Evolutionary conservation across 257 asterid genomes (phyloP).

Genomic region (Plantago major): DNA sequence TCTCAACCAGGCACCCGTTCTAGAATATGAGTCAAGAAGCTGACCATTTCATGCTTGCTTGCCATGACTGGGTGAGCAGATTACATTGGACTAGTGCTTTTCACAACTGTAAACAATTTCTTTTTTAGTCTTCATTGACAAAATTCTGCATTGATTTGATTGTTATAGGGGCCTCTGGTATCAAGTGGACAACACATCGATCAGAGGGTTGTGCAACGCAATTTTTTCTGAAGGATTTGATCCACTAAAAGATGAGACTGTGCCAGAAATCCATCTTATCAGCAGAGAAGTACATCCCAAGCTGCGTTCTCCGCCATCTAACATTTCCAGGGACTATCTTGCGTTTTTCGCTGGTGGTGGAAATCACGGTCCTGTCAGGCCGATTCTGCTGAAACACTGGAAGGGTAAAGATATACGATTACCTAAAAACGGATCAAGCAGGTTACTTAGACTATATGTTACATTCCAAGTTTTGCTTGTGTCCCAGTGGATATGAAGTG

Average conservation of each 20-base stretch:
- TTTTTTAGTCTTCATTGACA: neutral
- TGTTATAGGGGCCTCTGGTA: slow-evolving; percentile 60
- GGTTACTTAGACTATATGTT: slow-evolving; percentile 44
- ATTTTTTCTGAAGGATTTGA: slow-evolving; percentile 85
- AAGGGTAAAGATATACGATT: slow-evolving; percentile 58
- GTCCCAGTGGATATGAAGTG: slow-evolving; percentile 93
- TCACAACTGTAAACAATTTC: neutral
- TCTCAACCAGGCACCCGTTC: slow-evolving; percentile 72
- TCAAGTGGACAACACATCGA: slow-evolving; percentile 71
- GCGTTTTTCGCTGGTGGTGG: slow-evolving; percentile 97
- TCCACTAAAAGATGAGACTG: slow-evolving; percentile 73
- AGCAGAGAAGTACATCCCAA: slow-evolving; percentile 53
- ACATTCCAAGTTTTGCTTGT: slow-evolving; percentile 66
- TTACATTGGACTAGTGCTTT: no score
- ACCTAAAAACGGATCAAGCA: slow-evolving; percentile 47
- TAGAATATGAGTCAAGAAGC: slow-evolving; percentile 89
- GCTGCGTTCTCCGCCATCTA: slow-evolving; percentile 45
- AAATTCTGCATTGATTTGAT: neutral
- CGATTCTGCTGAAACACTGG: slow-evolving; percentile 69
- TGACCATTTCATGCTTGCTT: slow-evolving; percentile 94
- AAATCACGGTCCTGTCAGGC: slow-evolving; percentile 71
- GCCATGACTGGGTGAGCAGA: slow-evolving; percentile 91
- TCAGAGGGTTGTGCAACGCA: slow-evolving; percentile 90
- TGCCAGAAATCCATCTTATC: slow-evolving; percentile 73
- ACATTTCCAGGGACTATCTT: slow-evolving; percentile 45